A percentile compares a stretch with the other conserved stretches of the same genome.
phyloP scores from a whole-genome alignment of 2,329 filamentous ascomycete species.

The Spiromastix sp. region DNA sequence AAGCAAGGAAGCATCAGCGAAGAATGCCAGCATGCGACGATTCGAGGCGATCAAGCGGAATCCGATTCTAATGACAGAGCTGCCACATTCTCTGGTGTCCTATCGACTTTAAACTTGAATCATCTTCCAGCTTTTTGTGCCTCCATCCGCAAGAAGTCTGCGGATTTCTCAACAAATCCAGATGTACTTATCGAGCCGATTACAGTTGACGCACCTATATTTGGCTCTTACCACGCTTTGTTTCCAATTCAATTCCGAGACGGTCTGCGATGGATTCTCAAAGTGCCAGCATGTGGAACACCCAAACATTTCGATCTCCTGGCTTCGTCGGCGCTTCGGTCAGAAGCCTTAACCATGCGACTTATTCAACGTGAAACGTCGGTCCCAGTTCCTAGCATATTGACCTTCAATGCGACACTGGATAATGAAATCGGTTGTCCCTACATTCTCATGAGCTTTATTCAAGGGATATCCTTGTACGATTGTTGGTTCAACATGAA shows the following conservation, averaged over 20 bases:
- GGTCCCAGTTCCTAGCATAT: constrained; percentile 20
- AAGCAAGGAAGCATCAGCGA: no score
- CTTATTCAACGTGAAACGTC: constrained; percentile 19
- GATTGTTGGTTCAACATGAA: constrained; percentile 19
- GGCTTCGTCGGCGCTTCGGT: constrained; percentile 11
- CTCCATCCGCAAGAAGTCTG: neutral
- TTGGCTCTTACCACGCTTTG: constrained; percentile 15
- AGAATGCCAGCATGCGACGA: no score
- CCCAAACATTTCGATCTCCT: constrained; percentile 12
- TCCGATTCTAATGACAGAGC: no score
- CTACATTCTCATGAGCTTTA: constrained; percentile 19
- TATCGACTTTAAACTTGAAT: constrained; percentile 1
- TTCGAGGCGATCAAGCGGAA: no score
- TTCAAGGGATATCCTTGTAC: constrained; percentile 16
- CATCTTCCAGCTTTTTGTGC: neutral
- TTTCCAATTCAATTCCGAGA: constrained; percentile 15
- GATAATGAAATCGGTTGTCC: constrained; percentile 17
- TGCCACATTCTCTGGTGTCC: neutral
- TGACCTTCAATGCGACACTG: constrained; percentile 16
- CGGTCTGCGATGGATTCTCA: constrained; percentile 15
- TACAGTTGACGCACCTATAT: constrained; percentile 8
- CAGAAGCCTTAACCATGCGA: constrained; percentile 21
- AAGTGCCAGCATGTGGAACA: constrained; percentile 15
- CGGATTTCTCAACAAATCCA: neutral
- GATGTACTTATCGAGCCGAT: constrained; percentile 1